These are phyloP conservation scores for Agarophyton chilense DNA, from an alignment of 23 red algal species.

Conservation along the genomic window DNA sequence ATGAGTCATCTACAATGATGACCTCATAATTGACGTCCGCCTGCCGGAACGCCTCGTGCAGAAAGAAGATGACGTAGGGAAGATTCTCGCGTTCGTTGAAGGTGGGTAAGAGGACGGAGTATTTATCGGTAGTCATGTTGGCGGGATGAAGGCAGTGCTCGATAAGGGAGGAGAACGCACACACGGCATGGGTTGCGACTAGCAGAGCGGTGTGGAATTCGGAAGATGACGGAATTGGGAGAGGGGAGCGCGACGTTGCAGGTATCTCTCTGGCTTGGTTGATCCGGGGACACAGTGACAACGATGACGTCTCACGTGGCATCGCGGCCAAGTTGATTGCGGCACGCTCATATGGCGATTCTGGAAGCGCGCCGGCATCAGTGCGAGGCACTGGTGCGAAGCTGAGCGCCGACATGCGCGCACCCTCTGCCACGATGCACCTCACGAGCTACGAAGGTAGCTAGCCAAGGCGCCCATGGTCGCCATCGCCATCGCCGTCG, in stretches of 20 bases:
- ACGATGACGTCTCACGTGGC: background rate
- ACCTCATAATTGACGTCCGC: conserved; percentile 56
- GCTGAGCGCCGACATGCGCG: too few relatives aligned
- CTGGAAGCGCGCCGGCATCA: background rate
- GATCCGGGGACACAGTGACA: background rate
- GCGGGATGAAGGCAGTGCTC: background rate
- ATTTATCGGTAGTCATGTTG: conserved; percentile 42
- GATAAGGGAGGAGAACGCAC: background rate
- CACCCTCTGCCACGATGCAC: too few relatives aligned
- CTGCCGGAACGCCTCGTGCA: conserved; percentile 62
- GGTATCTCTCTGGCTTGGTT: too few relatives aligned
- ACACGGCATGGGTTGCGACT: background rate
- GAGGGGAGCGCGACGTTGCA: too few relatives aligned
- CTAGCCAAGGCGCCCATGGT: too few relatives aligned
- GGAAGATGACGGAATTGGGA: too few relatives aligned
- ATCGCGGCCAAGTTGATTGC: conserved; percentile 3
- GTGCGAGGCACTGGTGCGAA: too few relatives aligned
- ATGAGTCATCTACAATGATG: conserved; percentile 91
- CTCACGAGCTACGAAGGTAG: too few relatives aligned
- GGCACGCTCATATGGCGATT: too few relatives aligned
- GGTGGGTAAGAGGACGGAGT: conserved; percentile 94
- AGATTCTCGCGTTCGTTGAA: conserved; percentile 98
- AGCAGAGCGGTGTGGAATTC: too few relatives aligned
- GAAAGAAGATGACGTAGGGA: conserved; percentile 81
- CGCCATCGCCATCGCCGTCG: too few relatives aligned